Evolutionary conservation across 228 moss, liverwort and hornwort genomes (phyloP).

Genomic region (Sphagnum magellanicum): DNA sequence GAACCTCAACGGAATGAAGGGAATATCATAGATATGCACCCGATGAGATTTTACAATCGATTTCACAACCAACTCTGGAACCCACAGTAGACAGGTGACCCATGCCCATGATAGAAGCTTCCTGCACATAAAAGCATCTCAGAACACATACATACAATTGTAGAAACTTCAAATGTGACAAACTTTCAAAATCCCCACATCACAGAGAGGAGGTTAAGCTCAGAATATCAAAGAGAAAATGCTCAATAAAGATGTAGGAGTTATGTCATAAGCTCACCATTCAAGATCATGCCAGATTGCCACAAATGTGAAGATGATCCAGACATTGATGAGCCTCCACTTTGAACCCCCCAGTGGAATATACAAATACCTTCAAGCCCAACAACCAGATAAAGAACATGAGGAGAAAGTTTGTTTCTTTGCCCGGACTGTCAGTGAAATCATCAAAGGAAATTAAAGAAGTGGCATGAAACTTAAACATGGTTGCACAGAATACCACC

Average conservation of each 20-base stretch:
- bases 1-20: too few relatives aligned
- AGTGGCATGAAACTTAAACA: not conserved
- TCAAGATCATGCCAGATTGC: constrained; percentile 99
- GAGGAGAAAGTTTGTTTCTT: not conserved
- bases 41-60: not conserved
- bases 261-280: constrained; percentile 38
- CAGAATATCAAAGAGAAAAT: too few relatives aligned
- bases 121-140: constrained; percentile 28
- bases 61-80: constrained; percentile 57
- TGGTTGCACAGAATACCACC: not conserved
- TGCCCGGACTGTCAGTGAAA: not conserved
- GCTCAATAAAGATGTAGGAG: too few relatives aligned
- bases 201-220: too few relatives aligned
- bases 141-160: too few relatives aligned
- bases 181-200: too few relatives aligned
- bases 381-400: not conserved
- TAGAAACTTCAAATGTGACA: too few relatives aligned
- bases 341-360: constrained; percentile 85
- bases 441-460: not conserved
- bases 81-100: constrained; percentile 94
- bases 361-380: constrained; percentile 72
- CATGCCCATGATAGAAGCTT: constrained; percentile 98
- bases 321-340: constrained; percentile 89
- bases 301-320: constrained; percentile 98
- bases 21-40: too few relatives aligned